Evolutionary conservation across 306 rosid genomes (phyloP).

Genomic region (Lathyrus aphaca): DNA sequence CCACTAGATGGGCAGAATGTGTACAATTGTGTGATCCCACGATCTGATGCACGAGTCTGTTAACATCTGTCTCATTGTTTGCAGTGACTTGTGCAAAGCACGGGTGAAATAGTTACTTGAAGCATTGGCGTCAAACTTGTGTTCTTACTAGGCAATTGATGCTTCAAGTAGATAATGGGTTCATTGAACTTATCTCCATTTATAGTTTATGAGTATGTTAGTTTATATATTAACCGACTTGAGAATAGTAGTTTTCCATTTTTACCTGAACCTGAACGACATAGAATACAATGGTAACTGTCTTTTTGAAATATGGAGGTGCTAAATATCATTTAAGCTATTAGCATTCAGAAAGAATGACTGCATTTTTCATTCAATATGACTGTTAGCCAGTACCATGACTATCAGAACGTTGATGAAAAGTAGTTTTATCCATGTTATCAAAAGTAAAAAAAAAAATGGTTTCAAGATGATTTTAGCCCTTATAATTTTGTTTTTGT

Average conservation of each 20-base stretch:
- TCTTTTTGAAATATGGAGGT: slow-evolving; percentile 12
- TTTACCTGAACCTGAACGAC: not conserved
- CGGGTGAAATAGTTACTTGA: not conserved
- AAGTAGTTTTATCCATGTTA: slow-evolving; percentile 10
- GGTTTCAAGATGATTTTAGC: not conserved
- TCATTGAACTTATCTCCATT: slow-evolving; percentile 7
- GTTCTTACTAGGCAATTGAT: slow-evolving; percentile 16
- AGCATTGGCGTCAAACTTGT: not conserved
- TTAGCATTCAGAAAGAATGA: not conserved
- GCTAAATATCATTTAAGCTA: slow-evolving; percentile 8
- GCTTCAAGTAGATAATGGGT: not conserved
- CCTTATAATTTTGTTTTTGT: not conserved
- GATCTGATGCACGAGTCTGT: not conserved
- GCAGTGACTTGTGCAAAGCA: not conserved
- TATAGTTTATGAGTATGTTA: not conserved
- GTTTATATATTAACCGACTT: slow-evolving; percentile 18
- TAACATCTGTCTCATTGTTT: not conserved
- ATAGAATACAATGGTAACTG: slow-evolving; percentile 2
- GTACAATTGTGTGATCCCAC: not conserved
- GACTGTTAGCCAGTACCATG: not conserved
- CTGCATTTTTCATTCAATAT: slow-evolving; percentile 2
- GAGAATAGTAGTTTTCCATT: slow-evolving; percentile 23
- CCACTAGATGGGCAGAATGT: not conserved
- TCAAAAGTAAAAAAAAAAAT: slow-evolving; percentile 1
- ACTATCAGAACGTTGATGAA: slow-evolving; percentile 10